Base-by-base conservation (phyloP, 2,329 filamentous ascomycete species). In the Exophiala calicioides region DNA sequence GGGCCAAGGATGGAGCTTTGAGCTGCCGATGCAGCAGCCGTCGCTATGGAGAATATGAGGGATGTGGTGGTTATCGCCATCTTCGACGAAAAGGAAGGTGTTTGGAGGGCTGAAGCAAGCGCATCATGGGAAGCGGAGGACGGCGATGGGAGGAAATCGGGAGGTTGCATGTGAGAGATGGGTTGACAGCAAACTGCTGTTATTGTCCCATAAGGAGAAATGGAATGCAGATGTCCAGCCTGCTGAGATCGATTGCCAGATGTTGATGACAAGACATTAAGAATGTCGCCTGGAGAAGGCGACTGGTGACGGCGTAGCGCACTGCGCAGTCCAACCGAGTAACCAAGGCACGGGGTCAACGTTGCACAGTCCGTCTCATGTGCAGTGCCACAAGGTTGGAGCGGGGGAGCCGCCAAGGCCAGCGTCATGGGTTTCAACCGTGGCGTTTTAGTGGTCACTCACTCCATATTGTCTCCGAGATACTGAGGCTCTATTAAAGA, bases 11-110 rank as follows among this genome's bases (percentile, higher is more conserved):
- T 21, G 7, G 20, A 32, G n/a, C 19, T 33, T 13, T 35, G 41
- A 3, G 24, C 23, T 15, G 32, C 26, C 5, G 49, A 44, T 12
- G 40, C 37, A 12, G 45, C 42, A 15, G 48, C 51, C 8, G 54
- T 54, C n/a, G 48, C 48, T 36, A 57, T 57, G 20, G 26, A 38
- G 44, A 48, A 37, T 26, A 52, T 10, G n/a, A 55, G n/a, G 20
- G 44, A 44, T 9, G 46, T 50, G 21, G 35, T 40, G 15, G 38
- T 48, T 19, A 42, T 27, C 31, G 40, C 38, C 16, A 50, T 44
- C 32, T 19, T 41, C 3, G 13, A 6, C 12, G 34, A 39, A 18
- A 32, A 16, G 4, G 47, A 20, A 7, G 38, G 47, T n/a, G 41
- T 18, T 29, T 39, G 41, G 10, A 32, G 27, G 4, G 33, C 32